Conservation (phyloP, 1,284 basidiomycete species). For the Leccinum proliferum region DNA sequence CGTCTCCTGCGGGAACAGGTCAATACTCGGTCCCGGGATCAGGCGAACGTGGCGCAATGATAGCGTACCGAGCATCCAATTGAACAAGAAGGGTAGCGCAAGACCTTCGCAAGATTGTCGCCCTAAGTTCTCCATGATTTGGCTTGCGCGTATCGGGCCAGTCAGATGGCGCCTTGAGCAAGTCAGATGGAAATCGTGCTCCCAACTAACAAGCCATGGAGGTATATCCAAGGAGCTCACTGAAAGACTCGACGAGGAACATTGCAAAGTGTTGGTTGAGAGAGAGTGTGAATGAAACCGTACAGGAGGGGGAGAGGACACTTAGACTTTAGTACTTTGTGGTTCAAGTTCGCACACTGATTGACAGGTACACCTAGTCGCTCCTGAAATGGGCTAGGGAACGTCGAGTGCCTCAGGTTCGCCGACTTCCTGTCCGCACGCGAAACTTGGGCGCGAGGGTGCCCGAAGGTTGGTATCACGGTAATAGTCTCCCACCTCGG, state of each 20-base stretch:
- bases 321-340: too few relatives aligned
- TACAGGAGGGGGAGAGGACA: not conserved
- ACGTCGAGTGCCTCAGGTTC: constrained; percentile 51
- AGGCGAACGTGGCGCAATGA: constrained; percentile 3
- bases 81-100: constrained; percentile 83
- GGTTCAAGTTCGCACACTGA: constrained; percentile 23
- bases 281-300: too few relatives aligned
- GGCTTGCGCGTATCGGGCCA: constrained; percentile 35
- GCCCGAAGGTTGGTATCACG: constrained; percentile 70
- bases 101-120: constrained; percentile 80
- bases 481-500: constrained; percentile 76
- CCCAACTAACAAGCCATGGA: constrained; percentile 88
- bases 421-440: constrained; percentile 42
- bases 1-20: constrained; percentile 58
- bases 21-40: constrained; percentile 2
- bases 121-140: constrained; percentile 77
- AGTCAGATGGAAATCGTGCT: constrained; percentile 64
- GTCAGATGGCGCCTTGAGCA: constrained; percentile 11
- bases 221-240: constrained; percentile 61
- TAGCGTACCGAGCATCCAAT: constrained; percentile 80
- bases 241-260: constrained; percentile 26
- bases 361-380: constrained; percentile 49
- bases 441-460: constrained; percentile 46
- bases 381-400: constrained; percentile 59
- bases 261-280: constrained; percentile 8